Evolutionary conservation across 441 rosid species (phyloP).

Genomic region (Capsella rubella): DNA sequence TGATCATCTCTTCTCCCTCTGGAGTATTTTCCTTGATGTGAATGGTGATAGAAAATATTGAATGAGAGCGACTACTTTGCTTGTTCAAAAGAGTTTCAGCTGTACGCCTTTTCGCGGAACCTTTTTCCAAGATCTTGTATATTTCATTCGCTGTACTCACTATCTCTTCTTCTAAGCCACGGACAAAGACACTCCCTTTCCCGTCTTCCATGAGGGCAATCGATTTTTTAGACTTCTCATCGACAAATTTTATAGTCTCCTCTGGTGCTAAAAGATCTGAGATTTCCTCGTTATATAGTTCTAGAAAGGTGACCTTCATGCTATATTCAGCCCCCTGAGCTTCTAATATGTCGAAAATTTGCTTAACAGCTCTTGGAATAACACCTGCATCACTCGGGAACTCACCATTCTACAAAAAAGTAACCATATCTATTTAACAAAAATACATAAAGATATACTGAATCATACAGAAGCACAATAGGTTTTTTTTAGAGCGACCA

Average conservation of each 20-base stretch:
- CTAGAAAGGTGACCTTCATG: constrained; percentile 97
- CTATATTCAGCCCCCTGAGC: constrained; percentile 92
- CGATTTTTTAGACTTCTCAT: constrained; percentile 95
- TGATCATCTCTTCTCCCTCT: constrained; percentile 98
- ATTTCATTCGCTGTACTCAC: constrained; percentile 94
- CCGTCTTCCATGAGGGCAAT: constrained; percentile 99
- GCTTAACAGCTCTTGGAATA: constrained; percentile 94
- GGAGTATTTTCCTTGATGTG: constrained; percentile 96
- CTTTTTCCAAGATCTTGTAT: constrained; percentile 94
- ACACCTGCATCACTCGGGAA: constrained; percentile 98
- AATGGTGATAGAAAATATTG: constrained; percentile 94
- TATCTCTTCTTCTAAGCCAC: constrained; percentile 98
- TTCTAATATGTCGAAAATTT: constrained; percentile 90
- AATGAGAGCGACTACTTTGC: constrained; percentile 99
- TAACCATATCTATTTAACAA: constrained; percentile 36
- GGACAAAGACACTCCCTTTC: constrained; percentile 94
- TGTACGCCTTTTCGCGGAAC: constrained; percentile 96
- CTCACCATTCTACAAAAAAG: constrained; percentile 82
- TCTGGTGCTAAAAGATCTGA: constrained; percentile 95
- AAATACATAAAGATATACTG: constrained; percentile 29
- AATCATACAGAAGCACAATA: neutral
- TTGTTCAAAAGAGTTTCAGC: constrained; percentile 99
- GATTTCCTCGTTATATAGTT: constrained; percentile 96
- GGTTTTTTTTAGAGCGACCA: neutral
- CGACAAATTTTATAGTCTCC: constrained; percentile 78